These are phyloP conservation scores for Sordariomycetes sp. DNA, from an alignment of 2,329 filamentous ascomycete species.

Conservation along the genomic window DNA sequence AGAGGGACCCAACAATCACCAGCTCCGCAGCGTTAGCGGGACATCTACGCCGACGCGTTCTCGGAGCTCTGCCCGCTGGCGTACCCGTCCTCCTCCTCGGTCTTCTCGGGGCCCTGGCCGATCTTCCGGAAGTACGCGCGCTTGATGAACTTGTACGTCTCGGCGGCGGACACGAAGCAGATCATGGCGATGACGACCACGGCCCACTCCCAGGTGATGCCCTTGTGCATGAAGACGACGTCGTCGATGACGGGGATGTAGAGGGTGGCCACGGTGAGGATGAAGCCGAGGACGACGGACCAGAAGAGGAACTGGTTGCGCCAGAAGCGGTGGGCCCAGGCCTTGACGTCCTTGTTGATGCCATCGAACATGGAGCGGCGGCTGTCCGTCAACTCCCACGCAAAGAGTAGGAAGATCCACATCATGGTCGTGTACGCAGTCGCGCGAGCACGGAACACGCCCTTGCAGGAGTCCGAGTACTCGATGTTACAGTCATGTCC, in stretches of 20 bases:
- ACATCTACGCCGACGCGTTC: not conserved
- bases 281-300: constrained; percentile 35
- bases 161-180: constrained; percentile 51
- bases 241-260: constrained; percentile 59
- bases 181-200: constrained; percentile 48
- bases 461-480: constrained; percentile 35
- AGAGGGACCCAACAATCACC: not conserved
- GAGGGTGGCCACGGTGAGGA: constrained; percentile 43
- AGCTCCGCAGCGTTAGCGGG: not conserved
- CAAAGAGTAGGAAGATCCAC: constrained; percentile 55
- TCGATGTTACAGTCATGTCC: constrained; percentile 43
- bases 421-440: constrained; percentile 55
- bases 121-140: constrained; percentile 32
- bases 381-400: constrained; percentile 56
- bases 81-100: constrained; percentile 6
- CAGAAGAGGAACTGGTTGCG: constrained; percentile 39
- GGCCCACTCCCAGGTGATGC: constrained; percentile 57
- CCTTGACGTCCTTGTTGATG: constrained; percentile 34
- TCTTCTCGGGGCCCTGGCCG: constrained; percentile 9
- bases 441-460: constrained; percentile 50
- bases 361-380: constrained; percentile 52
- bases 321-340: constrained; percentile 44
- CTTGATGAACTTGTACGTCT: constrained; percentile 57
- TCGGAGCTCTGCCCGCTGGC: not conserved
- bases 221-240: constrained; percentile 50